Percentiles rank a stretch among this genome's conserved stretches.
Conservation (phyloP, 768 basidiomycete genomes). For the Agaricus blazei region DNA sequence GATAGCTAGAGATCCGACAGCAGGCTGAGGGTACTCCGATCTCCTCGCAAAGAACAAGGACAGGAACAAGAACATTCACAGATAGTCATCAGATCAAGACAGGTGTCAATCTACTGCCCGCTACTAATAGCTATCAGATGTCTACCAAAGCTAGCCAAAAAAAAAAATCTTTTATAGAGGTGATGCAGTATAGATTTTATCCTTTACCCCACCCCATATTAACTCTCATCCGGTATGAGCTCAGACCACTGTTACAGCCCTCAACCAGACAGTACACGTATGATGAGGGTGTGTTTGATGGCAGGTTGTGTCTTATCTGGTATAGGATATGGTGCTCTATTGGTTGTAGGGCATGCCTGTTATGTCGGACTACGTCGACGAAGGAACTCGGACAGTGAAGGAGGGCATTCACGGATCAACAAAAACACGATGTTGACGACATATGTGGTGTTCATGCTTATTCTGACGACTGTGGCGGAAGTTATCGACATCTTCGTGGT, state of each 20-base stretch:
- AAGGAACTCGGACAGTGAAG: neutral
- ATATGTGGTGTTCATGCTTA: neutral
- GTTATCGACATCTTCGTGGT: neutral
- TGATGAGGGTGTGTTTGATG: neutral
- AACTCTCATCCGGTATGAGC: constrained; percentile 12
- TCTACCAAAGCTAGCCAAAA: too few relatives aligned
- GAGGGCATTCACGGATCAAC: neutral
- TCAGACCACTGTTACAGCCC: constrained; percentile 17
- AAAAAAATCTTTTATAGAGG: too few relatives aligned
- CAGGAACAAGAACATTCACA: too few relatives aligned
- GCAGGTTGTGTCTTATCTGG: neutral
- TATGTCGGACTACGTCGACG: neutral
- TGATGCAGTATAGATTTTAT: too few relatives aligned
- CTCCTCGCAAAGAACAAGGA: too few relatives aligned
- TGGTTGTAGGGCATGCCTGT: neutral
- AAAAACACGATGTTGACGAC: neutral
- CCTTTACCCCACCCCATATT: too few relatives aligned
- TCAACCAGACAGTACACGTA: neutral
- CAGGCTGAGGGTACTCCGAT: too few relatives aligned
- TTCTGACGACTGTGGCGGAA: neutral
- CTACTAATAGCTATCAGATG: too few relatives aligned
- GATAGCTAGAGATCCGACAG: too few relatives aligned
- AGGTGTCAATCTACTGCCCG: too few relatives aligned
- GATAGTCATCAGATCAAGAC: too few relatives aligned
- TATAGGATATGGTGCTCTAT: neutral